phyloP scores from a whole-genome alignment of 495 filamentous ascomycete genomes.

The Penicillium riverlandense region DNA sequence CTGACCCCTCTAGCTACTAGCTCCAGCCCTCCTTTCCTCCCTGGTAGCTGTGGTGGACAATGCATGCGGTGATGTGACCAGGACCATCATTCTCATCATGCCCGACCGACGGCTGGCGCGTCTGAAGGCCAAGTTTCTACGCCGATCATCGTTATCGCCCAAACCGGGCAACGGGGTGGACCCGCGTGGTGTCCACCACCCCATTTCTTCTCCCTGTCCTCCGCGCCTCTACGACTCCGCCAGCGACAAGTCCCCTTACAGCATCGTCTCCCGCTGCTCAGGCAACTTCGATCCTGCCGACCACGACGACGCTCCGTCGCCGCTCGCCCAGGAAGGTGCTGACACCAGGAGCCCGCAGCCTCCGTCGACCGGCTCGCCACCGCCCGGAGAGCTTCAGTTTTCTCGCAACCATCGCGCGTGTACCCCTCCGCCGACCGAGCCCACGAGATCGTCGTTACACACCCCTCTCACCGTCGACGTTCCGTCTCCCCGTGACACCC shows the following conservation, averaged over 20 bases:
- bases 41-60: too few species aligned
- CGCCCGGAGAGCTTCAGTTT: constrained; percentile 3
- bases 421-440: constrained; percentile 11
- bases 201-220: constrained; percentile 14
- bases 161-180: constrained; percentile 24
- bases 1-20: too few species aligned
- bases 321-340: neutral
- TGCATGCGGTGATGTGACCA: too few species aligned
- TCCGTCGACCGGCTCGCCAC: constrained; percentile 2
- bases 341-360: neutral
- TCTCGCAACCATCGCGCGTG: constrained; percentile 2
- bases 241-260: constrained; percentile 18
- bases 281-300: constrained; percentile 6
- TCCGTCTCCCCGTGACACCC: constrained; percentile 11
- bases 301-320: constrained; percentile 4
- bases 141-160: constrained; percentile 31
- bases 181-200: constrained; percentile 19
- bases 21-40: too few species aligned
- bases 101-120: constrained; percentile 26
- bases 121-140: constrained; percentile 32
- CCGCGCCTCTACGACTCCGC: constrained; percentile 14
- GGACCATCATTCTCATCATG: constrained; percentile 15
- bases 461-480: constrained; percentile 18
- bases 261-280: constrained; percentile 12
- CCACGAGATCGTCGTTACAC: constrained; percentile 9